Evolutionary conservation across 768 basidiomycete species (phyloP).

Genomic region (Lyophyllum semitale): DNA sequence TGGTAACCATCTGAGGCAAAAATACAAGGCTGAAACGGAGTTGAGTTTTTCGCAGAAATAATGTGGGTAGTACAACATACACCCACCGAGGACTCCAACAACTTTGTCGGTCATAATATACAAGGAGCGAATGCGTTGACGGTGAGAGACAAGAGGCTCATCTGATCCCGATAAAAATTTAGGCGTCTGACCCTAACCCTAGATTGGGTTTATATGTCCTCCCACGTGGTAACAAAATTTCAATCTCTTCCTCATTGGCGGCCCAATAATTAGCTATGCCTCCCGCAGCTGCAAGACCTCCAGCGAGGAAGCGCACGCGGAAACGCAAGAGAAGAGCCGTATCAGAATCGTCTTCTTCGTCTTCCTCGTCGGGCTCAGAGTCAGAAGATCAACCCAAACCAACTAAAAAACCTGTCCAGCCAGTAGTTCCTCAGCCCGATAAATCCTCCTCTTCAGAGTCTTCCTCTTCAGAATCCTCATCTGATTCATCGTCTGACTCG

Average conservation of each 20-base stretch:
- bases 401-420: constrained; percentile 11
- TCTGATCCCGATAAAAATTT: not conserved
- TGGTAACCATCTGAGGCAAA: constrained; percentile 2
- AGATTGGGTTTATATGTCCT: not conserved
- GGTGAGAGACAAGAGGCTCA: not conserved
- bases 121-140: not conserved
- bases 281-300: constrained; percentile 32
- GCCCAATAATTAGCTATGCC: too few species aligned
- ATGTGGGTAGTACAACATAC: constrained; percentile 26
- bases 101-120: constrained; percentile 42
- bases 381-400: constrained; percentile 19
- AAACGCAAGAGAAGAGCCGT: constrained; percentile 56
- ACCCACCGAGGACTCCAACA: constrained; percentile 55
- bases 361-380: constrained; percentile 38
- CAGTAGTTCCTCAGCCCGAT: constrained; percentile 1
- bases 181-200: constrained; percentile 10
- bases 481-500: constrained; percentile 21
- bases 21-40: not conserved
- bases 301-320: constrained; percentile 46
- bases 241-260: too few species aligned
- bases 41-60: not conserved
- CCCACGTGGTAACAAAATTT: not conserved
- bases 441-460: constrained; percentile 20
- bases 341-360: constrained; percentile 43
- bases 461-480: constrained; percentile 35